These are phyloP conservation scores for Amaranthus hypochondriacus DNA, from an alignment of 148 eudicot genomes.

Conservation along the genomic window DNA sequence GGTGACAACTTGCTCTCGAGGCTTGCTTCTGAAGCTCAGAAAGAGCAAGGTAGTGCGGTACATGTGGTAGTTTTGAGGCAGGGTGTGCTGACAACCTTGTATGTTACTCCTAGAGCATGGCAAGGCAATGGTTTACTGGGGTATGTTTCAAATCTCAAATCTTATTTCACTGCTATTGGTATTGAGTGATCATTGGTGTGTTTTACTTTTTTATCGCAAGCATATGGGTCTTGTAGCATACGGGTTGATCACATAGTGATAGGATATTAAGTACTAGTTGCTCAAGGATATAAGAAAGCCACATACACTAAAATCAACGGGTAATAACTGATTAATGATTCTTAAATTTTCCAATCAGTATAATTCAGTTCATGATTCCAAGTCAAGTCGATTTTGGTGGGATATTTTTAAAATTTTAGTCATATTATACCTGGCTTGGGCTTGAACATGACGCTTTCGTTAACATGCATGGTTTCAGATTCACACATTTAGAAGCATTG, in stretches of 20 bases:
- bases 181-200: neutral
- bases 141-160: slow-evolving; percentile 36
- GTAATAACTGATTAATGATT: no score
- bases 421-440: no score
- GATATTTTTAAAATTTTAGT: no score
- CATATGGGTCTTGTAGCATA: neutral
- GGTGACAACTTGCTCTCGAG: slow-evolving; percentile 63
- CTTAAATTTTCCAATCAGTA: no score
- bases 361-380: no score
- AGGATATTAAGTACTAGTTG: neutral
- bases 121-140: slow-evolving; percentile 84
- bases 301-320: no score
- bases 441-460: no score
- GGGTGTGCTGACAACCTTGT: slow-evolving; percentile 49
- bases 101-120: slow-evolving; percentile 87
- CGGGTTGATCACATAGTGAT: neutral
- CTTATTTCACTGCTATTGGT: neutral
- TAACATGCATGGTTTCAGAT: no score
- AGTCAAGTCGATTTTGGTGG: no score
- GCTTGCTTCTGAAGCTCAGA: slow-evolving; percentile 81
- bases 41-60: slow-evolving; percentile 46
- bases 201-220: neutral
- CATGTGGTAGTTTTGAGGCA: slow-evolving; percentile 67
- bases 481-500: no score
- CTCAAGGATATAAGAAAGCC: no score